A percentile compares a stretch with the other conserved stretches of the same genome.
Conservation (phyloP, 768 basidiomycete genomes). For the Chalciporus pseudorubinellus region DNA sequence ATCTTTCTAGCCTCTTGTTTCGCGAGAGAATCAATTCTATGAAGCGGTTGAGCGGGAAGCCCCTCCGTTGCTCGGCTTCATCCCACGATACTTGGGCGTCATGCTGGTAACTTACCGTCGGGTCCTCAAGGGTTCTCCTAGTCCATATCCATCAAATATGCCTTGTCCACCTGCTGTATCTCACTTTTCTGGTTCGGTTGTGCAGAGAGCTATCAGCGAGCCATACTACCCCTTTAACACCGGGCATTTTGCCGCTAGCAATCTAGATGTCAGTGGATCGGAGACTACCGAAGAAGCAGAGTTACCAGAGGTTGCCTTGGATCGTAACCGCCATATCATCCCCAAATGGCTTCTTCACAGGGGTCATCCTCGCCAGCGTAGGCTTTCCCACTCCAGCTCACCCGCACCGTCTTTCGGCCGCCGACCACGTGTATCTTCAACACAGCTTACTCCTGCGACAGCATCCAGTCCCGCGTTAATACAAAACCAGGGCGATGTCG, state of each 20-base stretch:
- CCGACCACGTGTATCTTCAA: slow-evolving; percentile 36
- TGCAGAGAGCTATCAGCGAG: slow-evolving; percentile 29
- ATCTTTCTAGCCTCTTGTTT: slow-evolving; percentile 78
- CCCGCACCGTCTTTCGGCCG: slow-evolving; percentile 27
- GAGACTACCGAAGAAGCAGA: slow-evolving; percentile 69
- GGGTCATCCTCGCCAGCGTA: slow-evolving; percentile 50
- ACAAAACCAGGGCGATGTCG: slow-evolving; percentile 27
- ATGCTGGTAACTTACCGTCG: slow-evolving; percentile 97
- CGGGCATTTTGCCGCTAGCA: not conserved
- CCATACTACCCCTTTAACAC: slow-evolving; percentile 9
- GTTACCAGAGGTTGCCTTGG: slow-evolving; percentile 91
- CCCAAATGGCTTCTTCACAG: slow-evolving; percentile 82
- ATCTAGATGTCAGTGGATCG: slow-evolving; percentile 31
- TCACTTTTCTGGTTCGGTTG: slow-evolving; percentile 26
- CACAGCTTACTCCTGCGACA: slow-evolving; percentile 49
- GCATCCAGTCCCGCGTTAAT: slow-evolving; percentile 73
- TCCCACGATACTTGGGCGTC: slow-evolving; percentile 97
- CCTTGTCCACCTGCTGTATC: slow-evolving; percentile 19
- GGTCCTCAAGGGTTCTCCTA: slow-evolving; percentile 47
- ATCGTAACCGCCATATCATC: slow-evolving; percentile 93
- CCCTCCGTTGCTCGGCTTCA: slow-evolving; percentile 88
- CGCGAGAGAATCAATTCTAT: slow-evolving; percentile 96
- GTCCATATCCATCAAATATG: slow-evolving; percentile 7
- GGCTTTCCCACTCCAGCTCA: slow-evolving; percentile 44
- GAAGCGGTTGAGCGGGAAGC: slow-evolving; percentile 94